These are phyloP conservation scores for Ichthyophthirius multifiliis DNA, from an alignment of 169 alveolate species.

Conservation along the genomic window DNA sequence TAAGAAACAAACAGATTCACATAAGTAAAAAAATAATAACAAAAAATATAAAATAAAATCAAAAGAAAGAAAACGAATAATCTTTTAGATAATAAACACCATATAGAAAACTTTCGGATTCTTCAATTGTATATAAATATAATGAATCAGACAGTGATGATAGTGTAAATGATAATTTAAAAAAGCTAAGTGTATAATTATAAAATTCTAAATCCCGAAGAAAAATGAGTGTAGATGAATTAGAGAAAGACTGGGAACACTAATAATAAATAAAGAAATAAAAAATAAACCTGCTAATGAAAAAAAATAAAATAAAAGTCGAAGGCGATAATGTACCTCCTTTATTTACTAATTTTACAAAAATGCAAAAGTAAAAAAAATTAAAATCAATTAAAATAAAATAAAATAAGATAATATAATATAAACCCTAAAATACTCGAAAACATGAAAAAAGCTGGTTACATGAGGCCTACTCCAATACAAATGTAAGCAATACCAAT, in stretches of 20 bases:
- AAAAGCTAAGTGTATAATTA: slow-evolving; percentile 6
- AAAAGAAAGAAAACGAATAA: neutral
- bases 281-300: slow-evolving; percentile 33
- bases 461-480: slow-evolving; percentile 73
- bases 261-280: slow-evolving; percentile 36
- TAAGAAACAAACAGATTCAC: slow-evolving; percentile 4
- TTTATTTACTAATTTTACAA: slow-evolving; percentile 43
- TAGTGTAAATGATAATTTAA: slow-evolving; percentile 16
- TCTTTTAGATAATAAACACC: too few species aligned
- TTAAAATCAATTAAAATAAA: slow-evolving; percentile 11
- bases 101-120: neutral
- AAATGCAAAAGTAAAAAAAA: slow-evolving; percentile 10
- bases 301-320: slow-evolving; percentile 51
- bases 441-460: slow-evolving; percentile 50
- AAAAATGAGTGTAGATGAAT: slow-evolving; percentile 24
- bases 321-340: slow-evolving; percentile 52
- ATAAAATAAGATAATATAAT: slow-evolving; percentile 4
- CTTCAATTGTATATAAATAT: neutral
- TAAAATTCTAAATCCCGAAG: slow-evolving; percentile 30
- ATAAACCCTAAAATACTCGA: slow-evolving; percentile 40
- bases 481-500: slow-evolving; percentile 75
- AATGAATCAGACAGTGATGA: slow-evolving; percentile 12
- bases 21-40: neutral
- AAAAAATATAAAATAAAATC: neutral
- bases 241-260: slow-evolving; percentile 30